These are phyloP conservation scores for Atalantia buxifolia DNA, from an alignment of 345 rosid species.

Conservation along the genomic window DNA sequence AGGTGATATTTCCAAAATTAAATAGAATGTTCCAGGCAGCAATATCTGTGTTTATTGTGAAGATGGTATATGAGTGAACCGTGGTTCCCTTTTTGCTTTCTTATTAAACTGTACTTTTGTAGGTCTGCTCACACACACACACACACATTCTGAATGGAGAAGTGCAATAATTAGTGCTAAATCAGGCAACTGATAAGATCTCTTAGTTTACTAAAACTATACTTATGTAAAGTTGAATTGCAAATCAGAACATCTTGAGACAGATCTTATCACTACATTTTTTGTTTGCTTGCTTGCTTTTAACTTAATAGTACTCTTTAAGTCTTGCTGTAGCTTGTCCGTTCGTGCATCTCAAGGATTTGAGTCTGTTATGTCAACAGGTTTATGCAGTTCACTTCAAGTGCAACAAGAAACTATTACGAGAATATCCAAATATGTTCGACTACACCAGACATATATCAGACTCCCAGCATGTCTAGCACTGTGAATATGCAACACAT, in stretches of 20 bases:
- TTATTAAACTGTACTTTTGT: background rate
- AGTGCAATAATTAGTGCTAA: background rate
- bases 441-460: conserved; percentile 65
- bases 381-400: conserved; percentile 77
- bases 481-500: conserved; percentile 69
- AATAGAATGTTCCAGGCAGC: background rate
- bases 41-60: background rate
- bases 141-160: too few species aligned
- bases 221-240: background rate
- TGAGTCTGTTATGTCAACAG: conserved; percentile 21
- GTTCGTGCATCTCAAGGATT: background rate
- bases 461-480: conserved; percentile 52
- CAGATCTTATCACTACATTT: background rate
- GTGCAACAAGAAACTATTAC: conserved; percentile 72
- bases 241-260: background rate
- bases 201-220: background rate
- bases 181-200: background rate
- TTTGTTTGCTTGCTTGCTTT: background rate
- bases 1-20: background rate
- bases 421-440: conserved; percentile 68
- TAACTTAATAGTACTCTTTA: background rate
- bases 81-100: background rate
- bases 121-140: too few species aligned
- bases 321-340: background rate
- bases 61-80: background rate